These are phyloP conservation scores for Pseudognaphalium luteoalbum DNA, from an alignment of 129 eudicot species.

Conservation along the genomic window DNA sequence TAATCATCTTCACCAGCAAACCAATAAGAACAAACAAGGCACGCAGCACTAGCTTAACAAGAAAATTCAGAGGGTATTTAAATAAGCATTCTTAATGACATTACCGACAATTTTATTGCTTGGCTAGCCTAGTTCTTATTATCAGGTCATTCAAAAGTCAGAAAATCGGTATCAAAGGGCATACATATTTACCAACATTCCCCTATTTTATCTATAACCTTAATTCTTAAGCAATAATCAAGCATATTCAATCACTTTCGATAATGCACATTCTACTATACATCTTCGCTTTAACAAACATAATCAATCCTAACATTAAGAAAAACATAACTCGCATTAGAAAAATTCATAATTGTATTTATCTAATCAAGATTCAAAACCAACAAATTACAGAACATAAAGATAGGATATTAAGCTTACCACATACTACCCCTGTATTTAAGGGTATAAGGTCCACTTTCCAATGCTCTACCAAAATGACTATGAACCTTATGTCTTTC, in stretches of 20 bases:
- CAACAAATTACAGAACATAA: neutral
- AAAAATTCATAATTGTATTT: neutral
- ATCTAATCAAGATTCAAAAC: neutral
- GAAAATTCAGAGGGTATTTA: neutral
- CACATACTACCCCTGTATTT: slow-evolving; percentile 49
- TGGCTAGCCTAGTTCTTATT: neutral
- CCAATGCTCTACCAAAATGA: slow-evolving; percentile 86
- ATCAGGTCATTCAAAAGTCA: neutral
- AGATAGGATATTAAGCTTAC: neutral
- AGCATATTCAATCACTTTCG: neutral
- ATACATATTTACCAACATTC: neutral
- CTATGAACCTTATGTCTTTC: slow-evolving; percentile 88
- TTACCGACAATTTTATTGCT: neutral
- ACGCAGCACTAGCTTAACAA: neutral
- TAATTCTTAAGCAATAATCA: neutral
- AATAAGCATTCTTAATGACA: neutral
- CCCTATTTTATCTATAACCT: neutral
- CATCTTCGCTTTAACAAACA: neutral
- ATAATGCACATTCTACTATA: neutral
- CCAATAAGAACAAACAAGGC: neutral
- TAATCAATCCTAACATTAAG: neutral
- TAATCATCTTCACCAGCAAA: slow-evolving; percentile 2
- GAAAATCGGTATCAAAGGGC: neutral
- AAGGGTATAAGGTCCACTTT: slow-evolving; percentile 86
- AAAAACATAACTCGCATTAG: neutral